phyloP scores from a whole-genome alignment of 306 rosid species.

The Cicer bijugum region DNA sequence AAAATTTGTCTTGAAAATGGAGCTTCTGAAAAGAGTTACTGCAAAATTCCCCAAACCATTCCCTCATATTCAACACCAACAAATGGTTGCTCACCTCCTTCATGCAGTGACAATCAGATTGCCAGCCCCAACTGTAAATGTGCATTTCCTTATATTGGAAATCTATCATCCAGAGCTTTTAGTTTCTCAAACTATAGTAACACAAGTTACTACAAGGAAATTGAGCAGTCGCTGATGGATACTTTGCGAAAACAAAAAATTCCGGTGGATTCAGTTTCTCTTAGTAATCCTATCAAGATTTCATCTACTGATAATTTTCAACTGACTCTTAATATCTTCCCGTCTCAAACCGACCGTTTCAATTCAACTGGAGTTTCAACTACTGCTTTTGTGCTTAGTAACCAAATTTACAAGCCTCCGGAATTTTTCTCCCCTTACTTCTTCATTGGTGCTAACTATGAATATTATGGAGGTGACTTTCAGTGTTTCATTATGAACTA shows the following conservation, averaged over 20 bases:
- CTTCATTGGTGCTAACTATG: conserved; percentile 44
- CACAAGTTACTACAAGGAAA: conserved; percentile 42
- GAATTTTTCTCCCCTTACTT: conserved; percentile 58
- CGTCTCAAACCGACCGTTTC: conserved; percentile 59
- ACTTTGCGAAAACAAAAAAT: conserved; percentile 34
- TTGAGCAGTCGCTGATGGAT: conserved; percentile 44
- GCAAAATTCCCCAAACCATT: conserved; percentile 37
- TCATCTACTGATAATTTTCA: conserved; percentile 47
- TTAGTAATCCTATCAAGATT: conserved; percentile 47
- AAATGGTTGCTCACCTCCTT: conserved; percentile 47
- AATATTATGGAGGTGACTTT: conserved; percentile 49
- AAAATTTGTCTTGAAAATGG: conserved; percentile 50
- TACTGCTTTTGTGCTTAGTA: conserved; percentile 60
- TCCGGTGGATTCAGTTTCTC: conserved; percentile 66
- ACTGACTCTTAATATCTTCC: conserved; percentile 59
- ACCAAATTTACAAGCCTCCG: conserved; percentile 60
- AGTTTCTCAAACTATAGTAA: conserved; percentile 52
- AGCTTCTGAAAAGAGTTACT: conserved; percentile 45
- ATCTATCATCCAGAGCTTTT: conserved; percentile 59
- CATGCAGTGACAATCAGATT: conserved; percentile 51
- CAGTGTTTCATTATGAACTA: conserved; percentile 21
- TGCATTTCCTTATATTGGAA: conserved; percentile 67
- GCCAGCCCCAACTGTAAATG: conserved; percentile 75
- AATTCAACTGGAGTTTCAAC: conserved; percentile 51
- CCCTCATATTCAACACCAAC: conserved; percentile 44